Evolutionary conservation across 1,284 basidiomycete species (phyloP).

Genomic region (Moesziomyces globuligerus): DNA sequence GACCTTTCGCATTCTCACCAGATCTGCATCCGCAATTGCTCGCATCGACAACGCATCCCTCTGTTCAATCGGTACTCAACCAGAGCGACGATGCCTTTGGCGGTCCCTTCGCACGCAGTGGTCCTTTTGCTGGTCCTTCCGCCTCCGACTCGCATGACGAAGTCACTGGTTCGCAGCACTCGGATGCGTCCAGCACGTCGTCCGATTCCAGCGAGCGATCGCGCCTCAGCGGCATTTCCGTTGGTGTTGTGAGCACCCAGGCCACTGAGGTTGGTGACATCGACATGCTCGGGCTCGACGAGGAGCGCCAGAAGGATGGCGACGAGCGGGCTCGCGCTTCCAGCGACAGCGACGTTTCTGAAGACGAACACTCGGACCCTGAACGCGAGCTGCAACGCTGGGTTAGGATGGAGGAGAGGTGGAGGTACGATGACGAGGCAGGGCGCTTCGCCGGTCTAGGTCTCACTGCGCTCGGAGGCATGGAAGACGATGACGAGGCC

Average conservation of each 20-base stretch:
- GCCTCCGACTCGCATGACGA: slow-evolving; percentile 15
- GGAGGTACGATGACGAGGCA: slow-evolving; percentile 65
- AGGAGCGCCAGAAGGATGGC: slow-evolving; percentile 25
- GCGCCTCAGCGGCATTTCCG: slow-evolving; percentile 33
- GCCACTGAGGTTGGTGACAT: slow-evolving; percentile 56
- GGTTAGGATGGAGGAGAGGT: slow-evolving; percentile 54
- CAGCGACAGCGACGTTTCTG: slow-evolving; percentile 17
- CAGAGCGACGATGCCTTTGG: slow-evolving; percentile 29
- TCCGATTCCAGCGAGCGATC: slow-evolving; percentile 58
- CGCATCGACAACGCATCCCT: slow-evolving; percentile 32
- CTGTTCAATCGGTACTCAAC: slow-evolving; percentile 28
- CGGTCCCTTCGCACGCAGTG: slow-evolving; percentile 39
- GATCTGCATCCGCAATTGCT: slow-evolving; percentile 51
- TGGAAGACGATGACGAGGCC: slow-evolving; percentile 67
- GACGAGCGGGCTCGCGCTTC: slow-evolving; percentile 17
- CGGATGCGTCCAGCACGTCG: slow-evolving; percentile 57
- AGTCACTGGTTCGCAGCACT: slow-evolving; percentile 31
- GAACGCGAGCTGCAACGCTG: slow-evolving; percentile 36
- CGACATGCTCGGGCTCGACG: slow-evolving; percentile 46
- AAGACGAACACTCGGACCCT: slow-evolving; percentile 24
- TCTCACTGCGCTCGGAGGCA: slow-evolving; percentile 63
- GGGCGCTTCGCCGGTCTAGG: slow-evolving; percentile 64
- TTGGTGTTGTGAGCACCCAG: slow-evolving; percentile 55
- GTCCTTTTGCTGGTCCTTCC: slow-evolving; percentile 26
- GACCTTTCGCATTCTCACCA: slow-evolving; percentile 61